phyloP scores from a whole-genome alignment of 2,329 filamentous ascomycete genomes.

The Epichloe scottii region DNA sequence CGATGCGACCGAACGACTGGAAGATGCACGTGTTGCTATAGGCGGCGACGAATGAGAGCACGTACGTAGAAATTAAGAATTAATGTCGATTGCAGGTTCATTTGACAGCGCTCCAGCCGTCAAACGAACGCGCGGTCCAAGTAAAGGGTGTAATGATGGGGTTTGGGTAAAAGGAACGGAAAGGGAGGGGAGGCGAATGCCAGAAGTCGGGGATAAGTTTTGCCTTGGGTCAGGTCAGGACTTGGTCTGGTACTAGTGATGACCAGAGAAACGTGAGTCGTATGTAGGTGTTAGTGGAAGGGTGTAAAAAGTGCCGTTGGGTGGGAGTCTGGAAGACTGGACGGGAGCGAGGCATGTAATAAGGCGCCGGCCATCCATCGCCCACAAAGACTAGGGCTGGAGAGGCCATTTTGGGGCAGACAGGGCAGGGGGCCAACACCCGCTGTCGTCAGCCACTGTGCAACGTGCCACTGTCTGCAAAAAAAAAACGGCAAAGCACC shows the following conservation, averaged over 20 bases:
- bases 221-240: conserved; percentile 2
- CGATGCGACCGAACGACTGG: background rate
- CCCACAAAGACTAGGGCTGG: too few species aligned
- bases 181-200: conserved; percentile 6
- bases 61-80: conserved; percentile 52
- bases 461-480: too few species aligned
- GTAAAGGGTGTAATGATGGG: conserved; percentile 12
- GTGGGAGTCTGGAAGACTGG: background rate
- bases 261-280: conserved; percentile 2
- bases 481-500: too few species aligned
- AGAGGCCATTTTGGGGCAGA: too few species aligned
- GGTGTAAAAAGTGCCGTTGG: background rate
- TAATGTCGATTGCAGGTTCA: conserved; percentile 80
- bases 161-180: conserved; percentile 4
- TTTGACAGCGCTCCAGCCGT: conserved; percentile 79
- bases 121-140: conserved; percentile 76
- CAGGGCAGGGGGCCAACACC: too few species aligned
- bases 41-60: conserved; percentile 2
- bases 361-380: background rate
- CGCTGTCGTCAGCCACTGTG: too few species aligned
- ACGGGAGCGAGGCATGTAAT: conserved; percentile 1
- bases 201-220: background rate
- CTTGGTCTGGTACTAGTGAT: too few species aligned
- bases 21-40: background rate
- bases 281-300: background rate